A percentile compares a stretch with the other conserved stretches of the same genome.
phyloP scores from a whole-genome alignment of 768 basidiomycete genomes.

The Pulveroboletus sp. region DNA sequence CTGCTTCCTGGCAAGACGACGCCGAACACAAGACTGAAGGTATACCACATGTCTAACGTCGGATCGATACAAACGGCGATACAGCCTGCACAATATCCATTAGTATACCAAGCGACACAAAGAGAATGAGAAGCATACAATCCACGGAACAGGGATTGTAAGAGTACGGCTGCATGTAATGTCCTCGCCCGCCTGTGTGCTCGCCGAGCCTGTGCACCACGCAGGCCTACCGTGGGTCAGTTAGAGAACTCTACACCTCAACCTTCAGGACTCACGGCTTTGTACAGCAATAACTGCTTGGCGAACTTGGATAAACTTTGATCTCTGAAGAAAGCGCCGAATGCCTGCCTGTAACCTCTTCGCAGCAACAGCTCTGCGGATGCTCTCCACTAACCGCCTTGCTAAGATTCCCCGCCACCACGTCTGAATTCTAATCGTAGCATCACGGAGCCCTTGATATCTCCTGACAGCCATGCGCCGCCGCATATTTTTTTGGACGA shows the following conservation, averaged over 20 bases:
- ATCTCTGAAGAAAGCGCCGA: conserved; percentile 71
- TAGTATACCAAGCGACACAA: not conserved
- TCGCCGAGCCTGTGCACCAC: conserved; percentile 67
- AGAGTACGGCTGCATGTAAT: conserved; percentile 54
- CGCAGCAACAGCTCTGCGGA: conserved; percentile 73
- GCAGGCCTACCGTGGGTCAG: conserved; percentile 47
- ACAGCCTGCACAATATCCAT: conserved; percentile 38
- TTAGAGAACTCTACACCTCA: not conserved
- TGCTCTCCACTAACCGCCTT: conserved; percentile 58
- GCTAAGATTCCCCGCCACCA: conserved; percentile 93
- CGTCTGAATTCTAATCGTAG: conserved; percentile 84
- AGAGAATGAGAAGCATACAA: conserved; percentile 52
- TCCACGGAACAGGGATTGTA: conserved; percentile 87
- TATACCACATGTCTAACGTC: conserved; percentile 75
- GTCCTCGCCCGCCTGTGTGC: conserved; percentile 53
- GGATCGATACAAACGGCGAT: conserved; percentile 47
- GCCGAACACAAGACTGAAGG: conserved; percentile 88
- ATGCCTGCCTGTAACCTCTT: conserved; percentile 68
- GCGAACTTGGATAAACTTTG: conserved; percentile 58
- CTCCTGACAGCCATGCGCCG: conserved; percentile 78
- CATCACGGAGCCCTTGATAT: conserved; percentile 64
- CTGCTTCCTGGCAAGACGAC: conserved; percentile 80
- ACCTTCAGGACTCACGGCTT: conserved; percentile 58
- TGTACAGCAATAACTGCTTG: conserved; percentile 70
- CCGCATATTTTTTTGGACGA: conserved; percentile 97